Evolutionary conservation across 2,329 filamentous ascomycete genomes (phyloP).

Genomic region (Phaeosphaeriaceae sp.): DNA sequence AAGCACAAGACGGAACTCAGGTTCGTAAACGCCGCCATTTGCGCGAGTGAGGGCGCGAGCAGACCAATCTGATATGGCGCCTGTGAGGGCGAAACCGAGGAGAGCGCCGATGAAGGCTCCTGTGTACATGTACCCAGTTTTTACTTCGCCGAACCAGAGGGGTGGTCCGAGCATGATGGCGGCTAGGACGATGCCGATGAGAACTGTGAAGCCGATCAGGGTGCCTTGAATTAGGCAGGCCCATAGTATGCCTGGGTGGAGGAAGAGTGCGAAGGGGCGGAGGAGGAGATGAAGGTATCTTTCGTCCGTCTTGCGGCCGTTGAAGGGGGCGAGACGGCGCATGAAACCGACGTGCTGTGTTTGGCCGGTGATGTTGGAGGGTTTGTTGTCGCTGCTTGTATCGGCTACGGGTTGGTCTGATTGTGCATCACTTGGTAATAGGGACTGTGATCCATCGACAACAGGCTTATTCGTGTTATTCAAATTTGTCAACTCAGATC

Average conservation of each 20-base stretch:
- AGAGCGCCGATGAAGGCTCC: slow-evolving; percentile 86
- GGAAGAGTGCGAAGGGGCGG: slow-evolving; percentile 56
- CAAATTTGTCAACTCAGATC: neutral
- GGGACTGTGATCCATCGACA: too few species aligned
- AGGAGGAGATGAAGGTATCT: slow-evolving; percentile 69
- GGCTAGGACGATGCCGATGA: slow-evolving; percentile 83
- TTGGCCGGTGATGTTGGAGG: slow-evolving; percentile 35
- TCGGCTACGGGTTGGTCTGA: too few species aligned
- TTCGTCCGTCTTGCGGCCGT: slow-evolving; percentile 81
- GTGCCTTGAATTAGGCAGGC: slow-evolving; percentile 81
- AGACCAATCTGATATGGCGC: slow-evolving; percentile 73
- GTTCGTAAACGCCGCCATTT: slow-evolving; percentile 86
- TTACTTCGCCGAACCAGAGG: slow-evolving; percentile 80
- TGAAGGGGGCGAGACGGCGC: slow-evolving; percentile 72
- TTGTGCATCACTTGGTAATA: neutral
- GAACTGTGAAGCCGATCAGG: slow-evolving; percentile 94
- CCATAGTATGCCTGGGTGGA: slow-evolving; percentile 85
- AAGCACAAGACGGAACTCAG: slow-evolving; percentile 85
- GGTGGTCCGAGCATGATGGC: slow-evolving; percentile 82
- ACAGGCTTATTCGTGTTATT: too few species aligned
- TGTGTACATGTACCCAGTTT: slow-evolving; percentile 80
- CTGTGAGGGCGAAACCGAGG: slow-evolving; percentile 77
- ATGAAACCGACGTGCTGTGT: slow-evolving; percentile 61
- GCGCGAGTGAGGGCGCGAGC: slow-evolving; percentile 72
- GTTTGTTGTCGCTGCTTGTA: neutral